Base-by-base conservation (phyloP, 148 eudicot species). In the Camellia japonica region DNA sequence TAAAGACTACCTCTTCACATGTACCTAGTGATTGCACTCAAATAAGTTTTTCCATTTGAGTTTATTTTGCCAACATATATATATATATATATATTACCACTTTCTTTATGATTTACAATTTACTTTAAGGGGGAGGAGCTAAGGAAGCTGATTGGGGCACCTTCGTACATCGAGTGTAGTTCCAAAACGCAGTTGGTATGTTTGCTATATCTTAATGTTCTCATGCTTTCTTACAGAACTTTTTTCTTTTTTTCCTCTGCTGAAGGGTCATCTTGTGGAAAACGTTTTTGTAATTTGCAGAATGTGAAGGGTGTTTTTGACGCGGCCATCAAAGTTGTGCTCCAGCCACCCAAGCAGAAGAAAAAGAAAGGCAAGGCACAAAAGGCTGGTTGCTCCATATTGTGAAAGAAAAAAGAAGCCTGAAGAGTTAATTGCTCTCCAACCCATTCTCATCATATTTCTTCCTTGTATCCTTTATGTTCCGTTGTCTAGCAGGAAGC, bases 251-350 rank as follows among this genome's bases (percentile, higher is more conserved):
- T 47, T 14, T 76, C 69, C 23, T 70, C 38, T 70, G 44, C 52
- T 70, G 49, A 68, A 46, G 43, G 68, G 9, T 52, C 38, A 30
- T 30, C 19, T 19, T 69, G 7, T 58, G 74, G 42, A 0, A 60
- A 44, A 58, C n/a, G 49, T 77, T 54, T 3, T 67, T 80, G 42
- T 43, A 73, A 30, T 30, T 30, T 30, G 58, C 91, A 96, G 99
- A 93, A 93, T 78, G 93, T 96, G 44, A 96, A 96, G 89, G 89
- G 80, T 72, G 99, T 96, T 55, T 96, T 96, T 78, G 99, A 96
- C 74, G 97, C 93, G 78, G 99, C 99, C 71, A 95, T 95, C 76
- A 95, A 95, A 86, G 99, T 93, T 60, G 99, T 93, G 81, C 97
- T 95, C 77, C 93, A 90, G 80, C 99, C 99, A 43, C 99, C 99